These are phyloP conservation scores for Termitomyces sp. DNA, from an alignment of 768 basidiomycete species.

Conservation along the genomic window DNA sequence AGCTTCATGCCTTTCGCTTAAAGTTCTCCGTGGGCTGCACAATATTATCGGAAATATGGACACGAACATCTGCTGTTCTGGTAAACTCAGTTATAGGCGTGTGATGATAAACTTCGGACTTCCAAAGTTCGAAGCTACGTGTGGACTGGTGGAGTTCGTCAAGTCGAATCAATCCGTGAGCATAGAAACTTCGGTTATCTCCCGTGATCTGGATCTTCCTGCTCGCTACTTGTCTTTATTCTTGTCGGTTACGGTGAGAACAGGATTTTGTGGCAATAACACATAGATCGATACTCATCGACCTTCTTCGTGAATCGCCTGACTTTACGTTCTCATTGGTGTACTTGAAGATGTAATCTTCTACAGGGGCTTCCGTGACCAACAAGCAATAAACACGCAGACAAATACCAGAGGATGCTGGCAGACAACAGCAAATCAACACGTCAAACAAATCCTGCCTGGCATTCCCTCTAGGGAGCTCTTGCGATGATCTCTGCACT, in stretches of 20 bases:
- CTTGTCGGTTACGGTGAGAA: conserved; percentile 36
- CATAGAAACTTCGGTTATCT: background rate
- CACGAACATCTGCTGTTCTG: conserved; percentile 11
- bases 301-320: conserved; percentile 33
- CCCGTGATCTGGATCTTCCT: background rate
- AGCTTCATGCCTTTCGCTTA: conserved; percentile 23
- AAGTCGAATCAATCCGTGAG: conserved; percentile 27
- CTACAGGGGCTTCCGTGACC: conserved; percentile 45
- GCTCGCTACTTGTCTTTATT: conserved; percentile 6
- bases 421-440: no score
- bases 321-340: conserved; percentile 43
- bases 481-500: no score
- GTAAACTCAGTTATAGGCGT: conserved; percentile 10
- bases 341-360: conserved; percentile 35
- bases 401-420: conserved; percentile 27
- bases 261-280: conserved; percentile 40
- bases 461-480: no score
- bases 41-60: conserved; percentile 26
- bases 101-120: conserved; percentile 17
- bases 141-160: conserved; percentile 26
- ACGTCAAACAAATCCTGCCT: no score
- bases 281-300: conserved; percentile 44
- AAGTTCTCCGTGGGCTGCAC: conserved; percentile 24
- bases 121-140: conserved; percentile 23
- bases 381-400: conserved; percentile 29